Evolutionary conservation across 345 rosid species (phyloP), one percentile per base, ranked within the genome.

Genomic region (Luvunga scandens): DNA sequence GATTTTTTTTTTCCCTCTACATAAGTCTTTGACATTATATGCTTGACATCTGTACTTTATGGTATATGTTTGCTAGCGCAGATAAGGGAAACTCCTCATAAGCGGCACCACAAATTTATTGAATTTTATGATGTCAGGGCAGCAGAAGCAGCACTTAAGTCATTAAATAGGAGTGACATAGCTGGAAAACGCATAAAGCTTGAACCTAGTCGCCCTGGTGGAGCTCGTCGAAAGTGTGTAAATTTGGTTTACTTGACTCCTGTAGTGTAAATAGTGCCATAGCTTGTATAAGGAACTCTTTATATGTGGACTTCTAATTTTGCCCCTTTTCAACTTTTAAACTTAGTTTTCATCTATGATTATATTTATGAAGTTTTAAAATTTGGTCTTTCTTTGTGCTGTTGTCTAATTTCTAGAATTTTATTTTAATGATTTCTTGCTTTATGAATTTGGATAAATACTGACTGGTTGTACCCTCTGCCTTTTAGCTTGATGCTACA

Each of bases 141-240:
- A 1, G 94, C 94, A 72, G 97, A 92, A 78, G 87, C 90, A 72
- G 94, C 97, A 50, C 91, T 92, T 7, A 92, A 89, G 80, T 85
- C 90, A 66, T 85, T 92, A 73, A 90, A 92, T 85, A 85, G 87
- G 80, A 88, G 91, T 73, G 94, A 90, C 38, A 92, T 92, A 79
- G 94, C 93, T 79, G 97, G 97, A 10, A 92, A 92, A 84, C 92
- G 94, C 80, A 90, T 92, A 75, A 92, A 92, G 85, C 91, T 92
- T 73, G 97, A 92, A 82, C 97, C 91, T 77, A 92, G 97, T 81
- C 94, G 97, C 36, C 97, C 94, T 71, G 97, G 94, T 79, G 97
- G 97, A 78, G 91, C 93, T 72, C 94, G 97, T 68, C 83, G 91
- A 71, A 85, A 81, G 91, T 88, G 62, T 39, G 91, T 84, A 61